These are phyloP conservation scores for Phaeophleospora eucalypticola DNA, from an alignment of 2,329 filamentous ascomycete genomes.

Conservation along the genomic window DNA sequence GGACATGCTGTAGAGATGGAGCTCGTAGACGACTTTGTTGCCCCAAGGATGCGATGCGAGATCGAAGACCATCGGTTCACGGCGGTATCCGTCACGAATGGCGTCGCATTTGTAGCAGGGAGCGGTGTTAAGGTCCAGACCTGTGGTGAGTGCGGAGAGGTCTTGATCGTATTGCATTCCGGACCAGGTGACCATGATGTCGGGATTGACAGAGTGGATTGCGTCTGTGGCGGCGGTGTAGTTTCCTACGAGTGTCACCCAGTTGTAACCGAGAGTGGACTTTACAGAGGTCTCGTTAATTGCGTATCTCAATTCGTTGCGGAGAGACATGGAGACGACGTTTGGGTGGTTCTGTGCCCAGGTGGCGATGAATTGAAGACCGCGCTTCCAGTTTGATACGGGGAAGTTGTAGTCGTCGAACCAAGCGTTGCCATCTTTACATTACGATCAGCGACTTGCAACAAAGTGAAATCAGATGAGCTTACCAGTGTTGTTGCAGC, in stretches of 20 bases:
- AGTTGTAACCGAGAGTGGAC: constrained; percentile 22
- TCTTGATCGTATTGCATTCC: constrained; percentile 27
- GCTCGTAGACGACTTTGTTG: constrained; percentile 47
- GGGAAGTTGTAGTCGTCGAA: constrained; percentile 41
- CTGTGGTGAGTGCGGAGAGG: constrained; percentile 29
- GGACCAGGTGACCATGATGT: constrained; percentile 24
- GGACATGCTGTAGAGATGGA: constrained; percentile 42
- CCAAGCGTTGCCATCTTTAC: constrained; percentile 57
- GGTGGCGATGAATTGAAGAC: constrained; percentile 21
- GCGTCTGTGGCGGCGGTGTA: constrained; percentile 23
- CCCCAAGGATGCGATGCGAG: constrained; percentile 45
- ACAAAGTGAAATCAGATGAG: neutral
- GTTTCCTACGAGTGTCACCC: constrained; percentile 24
- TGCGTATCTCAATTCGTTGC: constrained; percentile 23
- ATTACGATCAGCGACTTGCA: neutral
- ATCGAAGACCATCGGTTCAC: constrained; percentile 46
- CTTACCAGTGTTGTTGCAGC: constrained; percentile 43
- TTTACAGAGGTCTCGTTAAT: constrained; percentile 21
- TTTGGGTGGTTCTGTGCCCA: constrained; percentile 24
- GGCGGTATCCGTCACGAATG: constrained; percentile 41
- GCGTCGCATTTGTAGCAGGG: constrained; percentile 40
- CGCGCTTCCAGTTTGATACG: constrained; percentile 22
- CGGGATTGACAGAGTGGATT: constrained; percentile 23
- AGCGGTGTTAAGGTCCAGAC: constrained; percentile 35
- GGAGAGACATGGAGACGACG: constrained; percentile 25